Conservation (phyloP, 768 basidiomycete genomes). For the Lactarius indigo region DNA sequence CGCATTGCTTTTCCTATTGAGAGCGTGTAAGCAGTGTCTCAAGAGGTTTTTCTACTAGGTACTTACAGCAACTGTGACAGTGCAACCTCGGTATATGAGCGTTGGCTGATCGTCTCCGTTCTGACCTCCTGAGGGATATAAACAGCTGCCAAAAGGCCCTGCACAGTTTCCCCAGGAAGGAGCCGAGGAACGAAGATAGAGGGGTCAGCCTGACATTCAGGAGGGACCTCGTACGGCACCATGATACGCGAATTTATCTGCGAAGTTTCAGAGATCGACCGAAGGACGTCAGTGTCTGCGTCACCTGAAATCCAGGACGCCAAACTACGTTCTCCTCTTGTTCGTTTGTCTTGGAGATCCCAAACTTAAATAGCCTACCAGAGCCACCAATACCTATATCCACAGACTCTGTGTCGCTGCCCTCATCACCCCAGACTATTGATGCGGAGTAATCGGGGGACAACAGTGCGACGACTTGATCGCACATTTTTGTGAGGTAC, state of each 20-base stretch:
- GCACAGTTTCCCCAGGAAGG: slow-evolving; percentile 24
- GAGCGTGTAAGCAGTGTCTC: neutral
- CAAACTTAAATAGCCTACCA: slow-evolving; percentile 51
- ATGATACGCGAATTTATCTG: slow-evolving; percentile 2
- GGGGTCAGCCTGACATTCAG: neutral
- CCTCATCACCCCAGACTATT: slow-evolving; percentile 44
- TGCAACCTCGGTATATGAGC: neutral
- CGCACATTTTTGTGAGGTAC: slow-evolving; percentile 34
- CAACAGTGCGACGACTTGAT: slow-evolving; percentile 51
- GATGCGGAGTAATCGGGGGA: slow-evolving; percentile 44
- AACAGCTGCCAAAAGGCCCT: slow-evolving; percentile 19
- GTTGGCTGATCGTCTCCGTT: neutral
- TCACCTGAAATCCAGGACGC: slow-evolving; percentile 46
- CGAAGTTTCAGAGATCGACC: neutral
- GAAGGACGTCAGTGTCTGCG: neutral
- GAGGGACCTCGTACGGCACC: neutral
- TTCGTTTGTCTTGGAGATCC: slow-evolving; percentile 53
- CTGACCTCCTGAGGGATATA: neutral
- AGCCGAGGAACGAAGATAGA: neutral
- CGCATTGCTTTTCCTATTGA: neutral
- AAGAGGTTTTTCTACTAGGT: too few species aligned
- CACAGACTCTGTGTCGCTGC: slow-evolving; percentile 26
- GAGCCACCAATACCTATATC: slow-evolving; percentile 42
- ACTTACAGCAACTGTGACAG: slow-evolving; percentile 9
- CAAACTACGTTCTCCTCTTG: slow-evolving; percentile 48